Base-by-base conservation (phyloP, 805 yeast species). In the Cyberlindnera xishuangbannaensis region DNA sequence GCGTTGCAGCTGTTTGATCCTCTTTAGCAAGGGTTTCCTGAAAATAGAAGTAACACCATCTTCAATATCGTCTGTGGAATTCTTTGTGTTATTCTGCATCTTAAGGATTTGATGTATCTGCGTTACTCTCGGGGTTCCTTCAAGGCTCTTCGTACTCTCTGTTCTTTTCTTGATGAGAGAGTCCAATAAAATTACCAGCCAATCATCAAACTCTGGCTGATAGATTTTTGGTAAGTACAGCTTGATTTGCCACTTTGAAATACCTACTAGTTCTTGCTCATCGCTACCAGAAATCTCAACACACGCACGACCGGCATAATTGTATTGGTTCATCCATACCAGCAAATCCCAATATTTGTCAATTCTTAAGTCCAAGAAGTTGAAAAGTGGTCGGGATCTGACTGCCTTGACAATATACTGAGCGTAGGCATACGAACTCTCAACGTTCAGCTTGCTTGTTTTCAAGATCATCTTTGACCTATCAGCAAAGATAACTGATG, bases 301-400 rank as follows among this genome's bases (percentile, higher is more conserved):
- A 43, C 73, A 64, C 0, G 71, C 69, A 31, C 72, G 55, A 6
- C 98, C 99, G 27, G 94, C 83, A 56, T 69, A 87, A 51, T 92
- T 92, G 48, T 73, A 75, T 46, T 81, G 78, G 54, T 92, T 96
- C 95, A 90, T 83, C 97, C 97, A 94, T 2, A 92, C 62, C 43
- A 92, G 62, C n/a, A 81, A 51, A 55, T 92, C 97, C 98, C 98
- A 92, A 52, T 84, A 87, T 48, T 76, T 77, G 10, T 65, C 69
- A 26, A 90, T 79, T 15, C 64, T 61, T 43, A 92, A 59, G 45
- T 88, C 97, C 45, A 92, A 61, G 54, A 77, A 87, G 45, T 80
- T 76, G 62, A 92, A 92, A 44, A 87, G 58, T 0, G 95, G 90
- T 46, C 78, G 83, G 0, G 86, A 67, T 48, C 95, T 67, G 3